A percentile compares a stretch with the other conserved stretches of the same genome.
These are phyloP conservation scores for Fagus crenata DNA, from an alignment of 306 rosid genomes.

Conservation along the genomic window DNA sequence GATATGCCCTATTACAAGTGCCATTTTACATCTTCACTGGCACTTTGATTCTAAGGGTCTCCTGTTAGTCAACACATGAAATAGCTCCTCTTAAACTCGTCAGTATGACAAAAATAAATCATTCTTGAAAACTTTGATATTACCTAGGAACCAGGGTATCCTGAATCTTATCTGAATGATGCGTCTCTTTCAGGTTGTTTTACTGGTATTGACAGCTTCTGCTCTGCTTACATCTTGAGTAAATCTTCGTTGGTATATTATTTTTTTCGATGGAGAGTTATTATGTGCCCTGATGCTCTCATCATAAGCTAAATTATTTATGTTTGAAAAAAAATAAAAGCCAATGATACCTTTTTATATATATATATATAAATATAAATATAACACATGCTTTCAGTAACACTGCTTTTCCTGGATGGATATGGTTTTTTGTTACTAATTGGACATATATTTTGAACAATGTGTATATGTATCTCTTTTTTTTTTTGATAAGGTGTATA, in stretches of 20 bases:
- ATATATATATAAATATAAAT: too few species aligned
- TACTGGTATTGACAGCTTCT: neutral
- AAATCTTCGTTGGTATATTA: neutral
- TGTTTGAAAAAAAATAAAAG: neutral
- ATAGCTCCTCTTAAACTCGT: constrained; percentile 2
- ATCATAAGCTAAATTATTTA: neutral
- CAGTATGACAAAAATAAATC: neutral
- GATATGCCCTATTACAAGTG: neutral
- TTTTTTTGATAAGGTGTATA: too few species aligned
- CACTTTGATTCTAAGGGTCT: neutral
- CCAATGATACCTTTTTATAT: neutral
- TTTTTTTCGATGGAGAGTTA: neutral
- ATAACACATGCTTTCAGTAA: neutral
- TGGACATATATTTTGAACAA: neutral
- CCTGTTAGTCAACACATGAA: neutral
- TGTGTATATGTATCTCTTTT: too few species aligned
- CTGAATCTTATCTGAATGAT: neutral
- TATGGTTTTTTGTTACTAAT: too few species aligned
- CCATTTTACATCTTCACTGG: neutral
- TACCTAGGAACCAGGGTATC: neutral
- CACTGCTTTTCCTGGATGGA: neutral
- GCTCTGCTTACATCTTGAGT: neutral
- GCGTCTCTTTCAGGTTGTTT: neutral
- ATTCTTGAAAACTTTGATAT: neutral
- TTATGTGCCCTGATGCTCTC: neutral